Base-by-base conservation (phyloP, 2,329 filamentous ascomycete genomes). In the Sphaerulina populicola region DNA sequence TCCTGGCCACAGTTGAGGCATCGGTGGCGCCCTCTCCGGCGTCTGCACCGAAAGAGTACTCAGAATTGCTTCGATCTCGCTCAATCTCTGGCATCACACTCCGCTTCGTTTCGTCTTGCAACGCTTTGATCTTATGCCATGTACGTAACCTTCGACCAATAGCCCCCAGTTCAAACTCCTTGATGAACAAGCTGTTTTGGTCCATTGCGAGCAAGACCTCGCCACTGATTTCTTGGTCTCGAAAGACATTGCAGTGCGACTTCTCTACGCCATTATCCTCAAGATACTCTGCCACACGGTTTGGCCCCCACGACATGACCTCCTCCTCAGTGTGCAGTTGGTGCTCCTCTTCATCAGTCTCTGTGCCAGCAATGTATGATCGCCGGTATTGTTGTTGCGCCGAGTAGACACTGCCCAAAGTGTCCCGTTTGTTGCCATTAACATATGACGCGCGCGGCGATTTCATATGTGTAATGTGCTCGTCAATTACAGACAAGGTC, bases 201-300 rank as follows among this genome's bases (percentile, higher is more conserved):
- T 96, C 89, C 88, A 97, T 94, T 47, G 87, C 88, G 47, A 98
- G 72, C 36, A 98, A 72, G 3, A 97, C 91, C 62, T 97, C 90
- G 44, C 93, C 93, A 2, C 86, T 84, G 52, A 98, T 97, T 68
- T 98, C 93, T 69, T 98, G 91, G 63, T 97, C 90, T 60, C 85
- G 78, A 64, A 98, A 98, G 2, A 97, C 87, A 58, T 94, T 85
- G 65, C 93, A 98, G 61, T 97, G 91, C 60, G 83, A 83, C 62
- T 84, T 82, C 67, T 97, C 91, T 6, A 97, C 85, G 6, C 89
- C 90, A 3, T 82, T 74, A 1, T 86, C 85, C 60, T 93, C 90
- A 37, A 98, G 75, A 65, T 94, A 91, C 62, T 94, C 88, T 30
- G 91, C 88, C 15, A 96, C 91, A 55, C 93, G 81, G 57, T 82